Percentiles rank a stretch among this genome's conserved stretches.
phyloP scores from a whole-genome alignment of 2,329 filamentous ascomycete species.

The Cladosporium sp. region DNA sequence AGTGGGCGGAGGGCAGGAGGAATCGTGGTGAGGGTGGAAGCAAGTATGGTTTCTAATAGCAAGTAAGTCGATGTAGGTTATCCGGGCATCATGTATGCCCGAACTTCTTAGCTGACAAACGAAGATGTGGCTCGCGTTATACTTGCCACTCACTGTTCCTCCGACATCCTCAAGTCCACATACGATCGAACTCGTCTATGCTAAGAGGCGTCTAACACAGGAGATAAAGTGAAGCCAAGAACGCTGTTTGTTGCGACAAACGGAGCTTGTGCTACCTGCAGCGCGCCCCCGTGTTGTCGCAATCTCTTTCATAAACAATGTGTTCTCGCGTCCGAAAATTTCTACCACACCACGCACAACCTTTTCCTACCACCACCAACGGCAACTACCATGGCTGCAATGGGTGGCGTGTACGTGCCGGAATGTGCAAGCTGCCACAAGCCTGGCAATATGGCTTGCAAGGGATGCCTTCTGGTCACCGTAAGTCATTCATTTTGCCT shows the following conservation, averaged over 20 bases:
- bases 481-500: slow-evolving; percentile 6
- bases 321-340: too few species aligned
- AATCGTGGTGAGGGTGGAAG: slow-evolving; percentile 81
- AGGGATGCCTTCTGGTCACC: slow-evolving; percentile 19
- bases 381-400: too few species aligned
- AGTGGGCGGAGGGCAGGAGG: slow-evolving; percentile 77
- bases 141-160: too few species aligned
- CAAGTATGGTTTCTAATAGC: slow-evolving; percentile 73
- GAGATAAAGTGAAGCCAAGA: background rate
- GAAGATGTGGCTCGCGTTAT: too few species aligned
- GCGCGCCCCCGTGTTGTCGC: background rate
- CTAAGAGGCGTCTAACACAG: too few species aligned
- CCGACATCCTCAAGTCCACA: too few species aligned
- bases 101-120: too few species aligned
- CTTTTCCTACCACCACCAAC: background rate
- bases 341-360: too few species aligned
- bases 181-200: too few species aligned
- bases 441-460: slow-evolving; percentile 13
- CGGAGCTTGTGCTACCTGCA: background rate
- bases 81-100: too few species aligned
- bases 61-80: background rate
- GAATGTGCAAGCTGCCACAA: slow-evolving; percentile 19
- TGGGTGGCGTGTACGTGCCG: background rate
- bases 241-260: background rate
- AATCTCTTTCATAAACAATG: background rate